Percentiles rank a stretch among this genome's conserved stretches.
Conservation (phyloP, 139 green algal species). For the Picochlorum sp. region DNA sequence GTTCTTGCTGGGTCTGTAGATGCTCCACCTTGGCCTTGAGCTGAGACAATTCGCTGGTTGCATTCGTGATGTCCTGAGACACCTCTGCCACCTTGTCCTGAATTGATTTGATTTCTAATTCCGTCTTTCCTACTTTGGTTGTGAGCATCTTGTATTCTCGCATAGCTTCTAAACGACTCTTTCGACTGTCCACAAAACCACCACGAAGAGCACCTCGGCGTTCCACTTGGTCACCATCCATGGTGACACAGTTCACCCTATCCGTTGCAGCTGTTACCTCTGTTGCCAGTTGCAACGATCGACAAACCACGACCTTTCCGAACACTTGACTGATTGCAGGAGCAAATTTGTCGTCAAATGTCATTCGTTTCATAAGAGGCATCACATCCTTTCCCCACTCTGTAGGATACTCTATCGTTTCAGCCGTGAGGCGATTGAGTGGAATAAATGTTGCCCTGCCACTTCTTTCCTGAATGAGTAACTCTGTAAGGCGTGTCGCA, state of each 20-base stretch:
- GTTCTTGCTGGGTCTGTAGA: constrained; percentile 8
- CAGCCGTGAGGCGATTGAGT: constrained; percentile 59
- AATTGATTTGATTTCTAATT: constrained; percentile 10
- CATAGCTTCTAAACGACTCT: constrained; percentile 42
- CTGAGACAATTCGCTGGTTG: constrained; percentile 19
- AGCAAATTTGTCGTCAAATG: constrained; percentile 45
- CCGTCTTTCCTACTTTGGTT: constrained; percentile 8
- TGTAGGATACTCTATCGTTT: constrained; percentile 30
- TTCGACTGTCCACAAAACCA: constrained; percentile 57
- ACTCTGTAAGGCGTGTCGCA: constrained; percentile 52
- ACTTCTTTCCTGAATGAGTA: constrained; percentile 55
- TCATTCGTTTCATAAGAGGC: constrained; percentile 69
- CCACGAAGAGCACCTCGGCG: constrained; percentile 60
- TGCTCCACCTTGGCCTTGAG: constrained; percentile 26
- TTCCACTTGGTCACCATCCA: constrained; percentile 69
- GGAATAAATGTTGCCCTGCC: constrained; percentile 93
- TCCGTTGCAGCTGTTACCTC: constrained; percentile 27
- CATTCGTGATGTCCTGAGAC: constrained; percentile 35
- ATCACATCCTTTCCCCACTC: constrained; percentile 56
- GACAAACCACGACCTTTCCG: constrained; percentile 64
- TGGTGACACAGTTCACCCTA: constrained; percentile 79
- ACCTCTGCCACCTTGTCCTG: constrained; percentile 17
- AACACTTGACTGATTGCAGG: constrained; percentile 67
- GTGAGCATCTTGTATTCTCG: constrained; percentile 23
- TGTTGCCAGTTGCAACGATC: constrained; percentile 49